Conservation (phyloP, 768 basidiomycete genomes). For the Lactifluus hygrophoroides region DNA sequence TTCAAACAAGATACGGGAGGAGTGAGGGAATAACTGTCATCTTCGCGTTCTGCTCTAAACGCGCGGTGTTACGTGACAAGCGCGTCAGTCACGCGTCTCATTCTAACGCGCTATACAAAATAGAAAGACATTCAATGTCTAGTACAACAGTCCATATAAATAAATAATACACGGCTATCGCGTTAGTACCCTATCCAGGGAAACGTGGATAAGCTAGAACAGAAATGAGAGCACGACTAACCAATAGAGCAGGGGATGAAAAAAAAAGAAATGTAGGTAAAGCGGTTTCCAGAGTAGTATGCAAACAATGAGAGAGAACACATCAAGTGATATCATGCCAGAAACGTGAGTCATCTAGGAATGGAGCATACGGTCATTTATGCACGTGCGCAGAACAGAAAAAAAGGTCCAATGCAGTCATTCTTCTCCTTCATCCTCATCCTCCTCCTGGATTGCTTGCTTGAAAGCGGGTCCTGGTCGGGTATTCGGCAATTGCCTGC, state of each 20-base stretch:
- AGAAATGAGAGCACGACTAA: slow-evolving; percentile 10
- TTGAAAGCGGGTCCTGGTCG: slow-evolving; percentile 56
- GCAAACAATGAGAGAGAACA: slow-evolving; percentile 4
- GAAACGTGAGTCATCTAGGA: slow-evolving; percentile 5
- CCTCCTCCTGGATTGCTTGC: slow-evolving; percentile 75
- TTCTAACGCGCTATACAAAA: too few relatives aligned
- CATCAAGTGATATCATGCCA: background rate
- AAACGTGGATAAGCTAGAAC: slow-evolving; percentile 12
- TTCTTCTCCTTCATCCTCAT: slow-evolving; percentile 71
- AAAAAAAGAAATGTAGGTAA: background rate
- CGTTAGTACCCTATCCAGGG: slow-evolving; percentile 12
- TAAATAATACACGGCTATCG: slow-evolving; percentile 10
- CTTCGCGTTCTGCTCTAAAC: background rate
- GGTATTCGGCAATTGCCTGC: slow-evolving; percentile 59
- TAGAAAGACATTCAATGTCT: background rate
- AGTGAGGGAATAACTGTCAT: background rate
- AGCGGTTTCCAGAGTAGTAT: background rate
- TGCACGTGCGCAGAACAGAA: background rate
- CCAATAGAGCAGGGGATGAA: slow-evolving; percentile 6
- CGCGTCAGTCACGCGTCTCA: slow-evolving; percentile 11
- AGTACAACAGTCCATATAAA: slow-evolving; percentile 6
- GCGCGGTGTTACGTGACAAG: slow-evolving; percentile 1
- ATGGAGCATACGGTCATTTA: slow-evolving; percentile 4
- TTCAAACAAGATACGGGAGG: background rate
- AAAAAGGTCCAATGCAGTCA: background rate